These are phyloP conservation scores for Monascus ruber DNA, from an alignment of 2,329 filamentous ascomycete genomes.

Conservation along the genomic window DNA sequence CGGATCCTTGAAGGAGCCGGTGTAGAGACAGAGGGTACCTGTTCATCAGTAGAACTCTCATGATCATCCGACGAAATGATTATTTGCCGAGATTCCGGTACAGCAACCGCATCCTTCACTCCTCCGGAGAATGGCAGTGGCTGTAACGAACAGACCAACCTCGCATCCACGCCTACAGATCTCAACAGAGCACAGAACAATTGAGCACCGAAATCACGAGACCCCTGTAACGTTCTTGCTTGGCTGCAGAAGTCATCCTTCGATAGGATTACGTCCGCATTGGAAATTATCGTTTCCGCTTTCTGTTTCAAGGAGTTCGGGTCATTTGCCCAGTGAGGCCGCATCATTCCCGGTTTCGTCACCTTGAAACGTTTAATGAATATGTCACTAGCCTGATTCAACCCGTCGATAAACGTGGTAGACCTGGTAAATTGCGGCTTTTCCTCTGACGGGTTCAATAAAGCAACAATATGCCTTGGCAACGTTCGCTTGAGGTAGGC, in stretches of 20 bases:
- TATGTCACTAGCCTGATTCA: slow-evolving; percentile 55
- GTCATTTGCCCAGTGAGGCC: slow-evolving; percentile 65
- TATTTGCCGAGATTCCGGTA: slow-evolving; percentile 27
- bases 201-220: slow-evolving; percentile 80
- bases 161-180: slow-evolving; percentile 65
- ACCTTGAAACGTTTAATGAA: slow-evolving; percentile 63
- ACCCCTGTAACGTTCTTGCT: slow-evolving; percentile 61
- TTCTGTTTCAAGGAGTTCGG: slow-evolving; percentile 49
- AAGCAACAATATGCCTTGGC: slow-evolving; percentile 51
- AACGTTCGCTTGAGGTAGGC: slow-evolving; percentile 52
- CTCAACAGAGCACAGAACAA: slow-evolving; percentile 81
- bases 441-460: slow-evolving; percentile 56
- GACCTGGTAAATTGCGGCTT: slow-evolving; percentile 65
- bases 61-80: slow-evolving; percentile 24
- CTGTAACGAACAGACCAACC: slow-evolving; percentile 85
- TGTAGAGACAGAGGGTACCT: slow-evolving; percentile 4
- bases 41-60: slow-evolving; percentile 19
- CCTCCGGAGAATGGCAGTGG: slow-evolving; percentile 56
- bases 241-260: slow-evolving; percentile 62
- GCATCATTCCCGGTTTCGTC: slow-evolving; percentile 57
- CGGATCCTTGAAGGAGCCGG: slow-evolving; percentile 11
- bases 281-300: slow-evolving; percentile 44
- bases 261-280: slow-evolving; percentile 58
- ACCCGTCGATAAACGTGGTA: slow-evolving; percentile 64
- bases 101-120: slow-evolving; percentile 31